Conservation (phyloP, 148 eudicot genomes). For the Rheum nobile region DNA sequence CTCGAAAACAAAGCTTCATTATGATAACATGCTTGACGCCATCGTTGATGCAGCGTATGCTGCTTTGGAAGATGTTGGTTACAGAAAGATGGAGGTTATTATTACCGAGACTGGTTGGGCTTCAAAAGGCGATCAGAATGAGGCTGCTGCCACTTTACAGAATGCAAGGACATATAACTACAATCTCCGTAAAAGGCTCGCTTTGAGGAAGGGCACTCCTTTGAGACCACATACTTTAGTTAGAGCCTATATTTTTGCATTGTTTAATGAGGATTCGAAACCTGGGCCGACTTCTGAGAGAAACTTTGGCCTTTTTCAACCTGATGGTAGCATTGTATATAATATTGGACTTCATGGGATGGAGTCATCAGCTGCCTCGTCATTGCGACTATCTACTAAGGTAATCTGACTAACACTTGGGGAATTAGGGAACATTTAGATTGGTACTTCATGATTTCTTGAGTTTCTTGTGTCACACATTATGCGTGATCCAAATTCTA, state of each 20-base stretch:
- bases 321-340: slow-evolving; percentile 61
- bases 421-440: background rate
- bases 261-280: slow-evolving; percentile 66
- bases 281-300: slow-evolving; percentile 67
- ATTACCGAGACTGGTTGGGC: slow-evolving; percentile 93
- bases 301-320: slow-evolving; percentile 65
- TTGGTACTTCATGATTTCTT: background rate
- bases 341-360: slow-evolving; percentile 60
- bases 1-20: slow-evolving; percentile 47
- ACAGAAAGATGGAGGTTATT: slow-evolving; percentile 61
- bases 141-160: slow-evolving; percentile 50
- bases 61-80: slow-evolving; percentile 72
- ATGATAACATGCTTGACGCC: slow-evolving; percentile 84
- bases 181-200: slow-evolving; percentile 72
- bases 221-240: slow-evolving; percentile 43
- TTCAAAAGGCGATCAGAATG: slow-evolving; percentile 62
- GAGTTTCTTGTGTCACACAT: background rate
- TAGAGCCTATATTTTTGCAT: slow-evolving; percentile 64
- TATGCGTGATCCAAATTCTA: background rate
- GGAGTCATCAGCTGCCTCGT: slow-evolving; percentile 37
- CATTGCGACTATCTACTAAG: slow-evolving; percentile 35
- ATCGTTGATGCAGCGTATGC: slow-evolving; percentile 79
- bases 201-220: slow-evolving; percentile 73
- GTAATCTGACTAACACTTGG: slow-evolving; percentile 21
- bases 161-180: slow-evolving; percentile 73